phyloP scores from a whole-genome alignment of 192 early-diverging fungal genomes.

The Backusella mclennaniae region DNA sequence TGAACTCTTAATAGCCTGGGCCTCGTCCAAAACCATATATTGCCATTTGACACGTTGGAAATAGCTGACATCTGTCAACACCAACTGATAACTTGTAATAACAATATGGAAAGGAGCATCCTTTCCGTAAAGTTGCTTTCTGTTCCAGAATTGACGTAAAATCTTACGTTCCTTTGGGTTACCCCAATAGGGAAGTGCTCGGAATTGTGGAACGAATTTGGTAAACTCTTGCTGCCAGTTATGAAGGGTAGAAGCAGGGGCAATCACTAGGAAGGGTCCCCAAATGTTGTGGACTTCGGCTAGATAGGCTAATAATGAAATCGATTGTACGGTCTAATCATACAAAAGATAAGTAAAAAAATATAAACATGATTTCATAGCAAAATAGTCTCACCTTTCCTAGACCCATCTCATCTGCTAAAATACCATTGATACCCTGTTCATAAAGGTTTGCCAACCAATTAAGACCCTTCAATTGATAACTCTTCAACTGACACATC shows the following conservation, averaged over 20 bases:
- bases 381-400: conserved; percentile 32
- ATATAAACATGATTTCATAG: neutral
- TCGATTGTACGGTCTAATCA: conserved; percentile 84
- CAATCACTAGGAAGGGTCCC: conserved; percentile 91
- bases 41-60: conserved; percentile 89
- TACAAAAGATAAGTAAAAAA: neutral
- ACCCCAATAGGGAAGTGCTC: conserved; percentile 87
- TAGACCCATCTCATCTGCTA: conserved; percentile 82
- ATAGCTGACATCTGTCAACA: conserved; percentile 78
- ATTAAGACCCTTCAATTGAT: conserved; percentile 82
- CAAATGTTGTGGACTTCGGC: conserved; percentile 85
- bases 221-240: conserved; percentile 93
- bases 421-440: conserved; percentile 88
- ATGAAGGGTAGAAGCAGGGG: conserved; percentile 84
- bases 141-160: conserved; percentile 76
- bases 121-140: conserved; percentile 69
- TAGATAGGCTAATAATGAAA: conserved; percentile 84
- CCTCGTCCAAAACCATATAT: conserved; percentile 95
- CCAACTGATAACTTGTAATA: conserved; percentile 88
- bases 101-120: conserved; percentile 86
- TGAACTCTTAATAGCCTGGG: conserved; percentile 93
- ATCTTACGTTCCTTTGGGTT: conserved; percentile 78
- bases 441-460: conserved; percentile 88
- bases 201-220: conserved; percentile 77
- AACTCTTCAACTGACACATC: conserved; percentile 80